phyloP scores from a whole-genome alignment of 345 rosid genomes.

The Eucalyptus marginata region DNA sequence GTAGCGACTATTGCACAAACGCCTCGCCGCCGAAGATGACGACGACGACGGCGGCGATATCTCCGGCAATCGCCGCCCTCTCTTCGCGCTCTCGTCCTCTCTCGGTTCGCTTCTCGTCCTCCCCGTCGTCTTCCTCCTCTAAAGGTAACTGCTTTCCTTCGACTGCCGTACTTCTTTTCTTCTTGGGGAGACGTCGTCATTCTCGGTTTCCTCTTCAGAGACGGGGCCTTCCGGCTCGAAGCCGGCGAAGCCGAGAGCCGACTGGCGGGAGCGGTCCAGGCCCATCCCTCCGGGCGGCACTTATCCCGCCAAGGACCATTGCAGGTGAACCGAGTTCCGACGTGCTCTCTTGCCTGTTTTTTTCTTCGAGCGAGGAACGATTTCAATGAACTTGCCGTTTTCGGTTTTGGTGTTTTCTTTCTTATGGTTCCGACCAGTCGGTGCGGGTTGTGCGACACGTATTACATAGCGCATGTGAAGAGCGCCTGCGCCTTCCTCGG shows the following conservation, averaged over 20 bases:
- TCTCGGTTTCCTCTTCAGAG: conserved; percentile 3
- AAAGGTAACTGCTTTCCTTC: conserved; percentile 16
- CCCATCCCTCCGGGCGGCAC: conserved; percentile 86
- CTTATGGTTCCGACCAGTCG: conserved; percentile 19
- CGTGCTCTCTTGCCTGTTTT: neutral
- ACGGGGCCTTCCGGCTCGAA: conserved; percentile 10
- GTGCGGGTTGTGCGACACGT: conserved; percentile 89
- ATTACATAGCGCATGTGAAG: conserved; percentile 91
- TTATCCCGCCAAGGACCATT: conserved; percentile 93
- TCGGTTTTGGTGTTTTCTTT: neutral
- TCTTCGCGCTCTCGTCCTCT: conserved; percentile 12
- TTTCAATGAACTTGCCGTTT: neutral
- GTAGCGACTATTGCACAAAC: neutral
- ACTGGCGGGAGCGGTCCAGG: conserved; percentile 79
- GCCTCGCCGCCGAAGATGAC: neutral
- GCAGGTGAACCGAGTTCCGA: conserved; percentile 39
- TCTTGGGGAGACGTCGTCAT: neutral
- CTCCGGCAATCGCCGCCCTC: conserved; percentile 23
- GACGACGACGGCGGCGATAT: conserved; percentile 3
- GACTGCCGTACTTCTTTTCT: neutral
- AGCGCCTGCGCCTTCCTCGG: conserved; percentile 93
- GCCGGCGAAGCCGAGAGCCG: conserved; percentile 57
- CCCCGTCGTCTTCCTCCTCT: conserved; percentile 22
- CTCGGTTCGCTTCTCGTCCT: conserved; percentile 7
- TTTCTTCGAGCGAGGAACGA: neutral